Percentiles rank a stretch among this genome's conserved stretches.
phyloP scores from a whole-genome alignment of 2,329 filamentous ascomycete species.

The Colletotrichum tropicale region DNA sequence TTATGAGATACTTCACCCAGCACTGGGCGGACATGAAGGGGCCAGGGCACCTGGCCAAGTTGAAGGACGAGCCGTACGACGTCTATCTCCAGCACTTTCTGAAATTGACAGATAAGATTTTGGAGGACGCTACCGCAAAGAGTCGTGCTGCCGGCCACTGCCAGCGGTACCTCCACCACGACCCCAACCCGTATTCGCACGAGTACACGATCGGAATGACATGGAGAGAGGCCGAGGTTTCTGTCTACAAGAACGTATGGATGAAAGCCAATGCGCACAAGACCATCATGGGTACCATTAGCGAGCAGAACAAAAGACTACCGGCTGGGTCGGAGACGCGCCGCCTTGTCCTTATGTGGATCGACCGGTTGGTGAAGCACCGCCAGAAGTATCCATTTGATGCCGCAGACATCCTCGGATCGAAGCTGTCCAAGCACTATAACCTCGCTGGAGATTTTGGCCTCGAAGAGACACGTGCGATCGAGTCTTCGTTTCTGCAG shows the following conservation, averaged over 20 bases:
- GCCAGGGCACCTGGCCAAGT: background rate
- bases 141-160: background rate
- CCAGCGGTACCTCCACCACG: slow-evolving; percentile 6
- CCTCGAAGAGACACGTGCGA: background rate
- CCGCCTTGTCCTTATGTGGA: background rate
- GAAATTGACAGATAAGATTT: background rate
- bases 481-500: background rate
- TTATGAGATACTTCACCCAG: background rate
- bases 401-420: background rate
- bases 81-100: background rate
- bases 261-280: background rate
- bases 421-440: background rate
- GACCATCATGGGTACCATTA: background rate
- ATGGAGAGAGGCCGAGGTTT: background rate
- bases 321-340: background rate
- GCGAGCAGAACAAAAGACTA: background rate
- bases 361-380: background rate
- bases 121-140: background rate
- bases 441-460: background rate
- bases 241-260: slow-evolving; percentile 13
- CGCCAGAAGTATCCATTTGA: background rate
- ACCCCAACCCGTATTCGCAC: slow-evolving; percentile 16
- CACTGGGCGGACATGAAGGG: background rate
- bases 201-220: slow-evolving; percentile 12
- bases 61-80: background rate